These are phyloP conservation scores for Neospermospora avenae DNA, from an alignment of 2,329 filamentous ascomycete species.

Conservation along the genomic window DNA sequence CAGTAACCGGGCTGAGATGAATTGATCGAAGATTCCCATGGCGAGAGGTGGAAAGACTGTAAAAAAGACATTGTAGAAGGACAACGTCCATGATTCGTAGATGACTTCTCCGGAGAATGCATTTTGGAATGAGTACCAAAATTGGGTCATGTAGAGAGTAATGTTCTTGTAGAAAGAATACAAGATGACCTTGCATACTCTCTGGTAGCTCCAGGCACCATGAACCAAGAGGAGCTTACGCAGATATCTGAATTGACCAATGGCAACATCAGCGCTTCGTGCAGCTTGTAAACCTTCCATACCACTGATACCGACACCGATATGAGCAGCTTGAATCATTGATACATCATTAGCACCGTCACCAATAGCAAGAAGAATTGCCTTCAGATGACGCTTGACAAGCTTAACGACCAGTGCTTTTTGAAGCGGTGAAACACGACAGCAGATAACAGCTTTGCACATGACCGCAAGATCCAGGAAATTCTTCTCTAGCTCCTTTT, in stretches of 20 bases:
- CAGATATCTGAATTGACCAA: constrained; percentile 92
- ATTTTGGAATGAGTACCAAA: constrained; percentile 99
- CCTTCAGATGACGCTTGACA: constrained; percentile 86
- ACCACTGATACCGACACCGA: constrained; percentile 95
- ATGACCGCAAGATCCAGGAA: constrained; percentile 91
- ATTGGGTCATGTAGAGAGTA: constrained; percentile 96
- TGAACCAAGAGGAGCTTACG: constrained; percentile 93
- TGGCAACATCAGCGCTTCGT: constrained; percentile 90
- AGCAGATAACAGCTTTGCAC: constrained; percentile 99
- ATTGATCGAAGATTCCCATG: constrained; percentile 95
- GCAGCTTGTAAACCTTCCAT: constrained; percentile 96
- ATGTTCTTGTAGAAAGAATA: constrained; percentile 99
- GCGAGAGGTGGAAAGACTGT: constrained; percentile 91
- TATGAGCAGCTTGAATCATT: constrained; percentile 98
- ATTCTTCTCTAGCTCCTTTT: constrained; percentile 88
- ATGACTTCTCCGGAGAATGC: constrained; percentile 97
- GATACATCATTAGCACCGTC: constrained; percentile 99
- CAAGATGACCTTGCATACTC: constrained; percentile 92
- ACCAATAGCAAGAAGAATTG: constrained; percentile 90
- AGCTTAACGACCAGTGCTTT: constrained; percentile 98
- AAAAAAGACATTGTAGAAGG: constrained; percentile 98
- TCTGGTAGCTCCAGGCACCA: constrained; percentile 95
- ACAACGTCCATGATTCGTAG: constrained; percentile 99
- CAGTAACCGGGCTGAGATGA: constrained; percentile 87
- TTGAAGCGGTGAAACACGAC: constrained; percentile 92